These are phyloP conservation scores for Ceratocystis cacaofunesta DNA, from an alignment of 2,329 filamentous ascomycete species.

Conservation along the genomic window DNA sequence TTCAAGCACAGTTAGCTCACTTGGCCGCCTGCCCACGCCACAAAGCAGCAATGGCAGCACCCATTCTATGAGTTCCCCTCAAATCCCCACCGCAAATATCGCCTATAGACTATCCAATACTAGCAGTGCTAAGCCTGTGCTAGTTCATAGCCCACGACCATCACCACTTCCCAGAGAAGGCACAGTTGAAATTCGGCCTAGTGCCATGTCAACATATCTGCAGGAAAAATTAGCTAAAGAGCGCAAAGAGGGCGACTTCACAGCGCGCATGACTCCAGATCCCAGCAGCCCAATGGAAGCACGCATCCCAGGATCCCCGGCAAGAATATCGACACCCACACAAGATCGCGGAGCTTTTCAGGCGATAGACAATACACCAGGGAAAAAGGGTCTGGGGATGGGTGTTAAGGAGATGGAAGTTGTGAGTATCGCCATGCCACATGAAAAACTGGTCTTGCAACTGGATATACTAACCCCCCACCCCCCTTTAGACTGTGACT, in stretches of 20 bases:
- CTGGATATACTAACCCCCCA: conserved; percentile 12
- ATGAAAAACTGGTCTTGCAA: not conserved
- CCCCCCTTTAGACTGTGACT: conserved; percentile 40
- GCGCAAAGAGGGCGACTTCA: conserved; percentile 19
- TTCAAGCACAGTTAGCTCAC: conserved; percentile 11
- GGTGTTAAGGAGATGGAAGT: conserved; percentile 55
- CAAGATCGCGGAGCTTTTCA: conserved; percentile 11
- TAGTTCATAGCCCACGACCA: conserved; percentile 27
- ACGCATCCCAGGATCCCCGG: conserved; percentile 11
- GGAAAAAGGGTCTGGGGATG: conserved; percentile 34
- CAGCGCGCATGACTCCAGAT: conserved; percentile 13
- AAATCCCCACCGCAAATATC: conserved; percentile 25
- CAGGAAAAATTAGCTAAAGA: conserved; percentile 41
- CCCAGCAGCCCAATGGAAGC: conserved; percentile 9
- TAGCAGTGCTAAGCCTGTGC: conserved; percentile 24
- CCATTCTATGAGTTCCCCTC: conserved; percentile 26
- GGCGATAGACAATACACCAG: conserved; percentile 24
- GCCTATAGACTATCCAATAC: conserved; percentile 27
- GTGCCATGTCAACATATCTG: conserved; percentile 35
- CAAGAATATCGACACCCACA: conserved; percentile 12
- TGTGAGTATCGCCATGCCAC: conserved; percentile 26
- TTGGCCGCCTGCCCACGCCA: conserved; percentile 21
- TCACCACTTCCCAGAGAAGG: conserved; percentile 29
- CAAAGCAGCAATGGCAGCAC: conserved; percentile 32
- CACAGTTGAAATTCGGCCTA: conserved; percentile 28